Conservation (phyloP, 257 asterid genomes). For the Capsicum pubescens region DNA sequence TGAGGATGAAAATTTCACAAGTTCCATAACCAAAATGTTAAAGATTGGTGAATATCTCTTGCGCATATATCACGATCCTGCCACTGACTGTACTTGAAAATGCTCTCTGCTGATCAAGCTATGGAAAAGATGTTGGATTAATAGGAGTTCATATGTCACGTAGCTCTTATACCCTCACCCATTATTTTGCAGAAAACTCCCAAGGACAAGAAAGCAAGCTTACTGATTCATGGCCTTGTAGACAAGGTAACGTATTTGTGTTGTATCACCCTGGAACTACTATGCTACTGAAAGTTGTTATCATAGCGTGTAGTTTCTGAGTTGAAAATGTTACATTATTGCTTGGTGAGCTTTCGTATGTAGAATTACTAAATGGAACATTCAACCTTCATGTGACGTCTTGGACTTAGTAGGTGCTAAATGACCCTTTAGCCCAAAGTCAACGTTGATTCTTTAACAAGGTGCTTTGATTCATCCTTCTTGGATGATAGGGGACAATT, state of each 20-base stretch:
- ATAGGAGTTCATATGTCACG: neutral
- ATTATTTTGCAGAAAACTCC: conserved; percentile 78
- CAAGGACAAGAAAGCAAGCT: conserved; percentile 91
- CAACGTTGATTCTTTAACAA: neutral
- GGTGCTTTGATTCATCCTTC: conserved; percentile 10
- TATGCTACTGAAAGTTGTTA: conserved; percentile 18
- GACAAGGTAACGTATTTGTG: conserved; percentile 63
- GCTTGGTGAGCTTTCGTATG: conserved; percentile 4
- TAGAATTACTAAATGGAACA: neutral
- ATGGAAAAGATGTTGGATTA: neutral
- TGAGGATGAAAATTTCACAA: conserved; percentile 4
- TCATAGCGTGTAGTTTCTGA: neutral
- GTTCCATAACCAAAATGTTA: neutral
- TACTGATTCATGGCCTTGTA: conserved; percentile 88
- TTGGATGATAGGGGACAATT: neutral
- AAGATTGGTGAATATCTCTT: conserved; percentile 10
- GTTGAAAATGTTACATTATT: neutral
- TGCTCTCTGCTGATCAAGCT: neutral
- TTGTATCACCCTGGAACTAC: neutral
- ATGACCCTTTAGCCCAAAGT: neutral
- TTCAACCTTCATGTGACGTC: conserved; percentile 9
- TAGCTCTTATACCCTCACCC: conserved; percentile 7
- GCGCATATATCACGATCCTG: neutral
- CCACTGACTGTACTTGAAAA: conserved; percentile 12
- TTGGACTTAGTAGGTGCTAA: conserved; percentile 22